A percentile compares a stretch with the other conserved stretches of the same genome.
These are phyloP conservation scores for Lachnellula cervina DNA, from an alignment of 2,329 filamentous ascomycete species.

Conservation along the genomic window DNA sequence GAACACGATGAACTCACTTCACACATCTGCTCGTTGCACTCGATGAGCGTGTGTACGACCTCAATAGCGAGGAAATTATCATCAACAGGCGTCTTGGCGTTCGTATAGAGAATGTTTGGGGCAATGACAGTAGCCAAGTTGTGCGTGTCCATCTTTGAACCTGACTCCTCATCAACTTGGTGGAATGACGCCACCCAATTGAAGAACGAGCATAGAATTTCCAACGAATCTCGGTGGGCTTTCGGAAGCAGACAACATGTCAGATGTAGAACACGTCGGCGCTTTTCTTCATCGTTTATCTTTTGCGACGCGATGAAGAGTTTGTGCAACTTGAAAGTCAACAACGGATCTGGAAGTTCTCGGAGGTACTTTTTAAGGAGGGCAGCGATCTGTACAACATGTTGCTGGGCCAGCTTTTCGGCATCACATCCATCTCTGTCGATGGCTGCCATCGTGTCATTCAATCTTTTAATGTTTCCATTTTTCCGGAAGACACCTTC, in stretches of 20 bases:
- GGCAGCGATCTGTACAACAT: constrained; percentile 88
- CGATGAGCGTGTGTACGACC: constrained; percentile 85
- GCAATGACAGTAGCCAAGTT: constrained; percentile 97
- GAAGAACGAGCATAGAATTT: constrained; percentile 91
- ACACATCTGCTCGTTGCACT: constrained; percentile 93
- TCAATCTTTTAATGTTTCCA: constrained; percentile 92
- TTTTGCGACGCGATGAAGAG: constrained; percentile 89
- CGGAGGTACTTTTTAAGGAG: constrained; percentile 92
- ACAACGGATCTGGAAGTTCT: constrained; percentile 86
- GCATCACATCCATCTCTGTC: constrained; percentile 81
- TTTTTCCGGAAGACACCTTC: constrained; percentile 99
- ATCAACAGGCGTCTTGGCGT: constrained; percentile 63
- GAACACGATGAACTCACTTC: constrained; percentile 58
- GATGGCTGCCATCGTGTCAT: constrained; percentile 79
- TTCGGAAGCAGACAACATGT: constrained; percentile 92
- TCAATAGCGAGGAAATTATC: constrained; percentile 93
- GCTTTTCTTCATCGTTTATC: constrained; percentile 74
- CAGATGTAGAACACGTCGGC: constrained; percentile 81
- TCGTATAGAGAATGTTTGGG: constrained; percentile 83
- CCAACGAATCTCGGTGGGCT: constrained; percentile 85
- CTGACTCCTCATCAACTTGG: constrained; percentile 92
- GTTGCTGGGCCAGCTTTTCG: constrained; percentile 81
- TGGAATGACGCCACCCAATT: constrained; percentile 98
- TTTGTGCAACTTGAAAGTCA: constrained; percentile 91
- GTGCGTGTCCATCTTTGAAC: constrained; percentile 98